Evolutionary conservation across 192 early-diverging fungal species (phyloP).

Genomic region (Podila verticillata): DNA sequence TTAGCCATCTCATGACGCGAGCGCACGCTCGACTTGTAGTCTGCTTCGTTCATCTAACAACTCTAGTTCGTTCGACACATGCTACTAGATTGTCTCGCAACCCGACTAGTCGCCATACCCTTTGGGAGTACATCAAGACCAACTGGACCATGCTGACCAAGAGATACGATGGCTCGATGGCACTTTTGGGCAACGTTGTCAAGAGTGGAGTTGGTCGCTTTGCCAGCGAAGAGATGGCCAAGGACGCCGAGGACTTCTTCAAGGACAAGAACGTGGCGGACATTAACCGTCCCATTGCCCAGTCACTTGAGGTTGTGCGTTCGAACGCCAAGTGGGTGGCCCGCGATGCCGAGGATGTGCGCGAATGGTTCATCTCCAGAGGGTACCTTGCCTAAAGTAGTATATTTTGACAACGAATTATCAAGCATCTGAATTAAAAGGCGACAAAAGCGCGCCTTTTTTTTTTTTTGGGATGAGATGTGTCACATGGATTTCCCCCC

Average conservation of each 20-base stretch:
- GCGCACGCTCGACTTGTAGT: background rate
- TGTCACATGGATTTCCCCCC: no score
- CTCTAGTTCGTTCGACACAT: constrained; percentile 2
- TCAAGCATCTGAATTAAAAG: background rate
- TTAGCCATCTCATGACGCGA: background rate
- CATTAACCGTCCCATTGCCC: constrained; percentile 73
- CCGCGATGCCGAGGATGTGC: constrained; percentile 67
- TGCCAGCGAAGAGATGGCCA: constrained; percentile 63
- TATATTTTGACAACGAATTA: background rate
- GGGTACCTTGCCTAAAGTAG: constrained; percentile 27
- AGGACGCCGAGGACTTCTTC: constrained; percentile 72
- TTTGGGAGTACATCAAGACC: constrained; percentile 76
- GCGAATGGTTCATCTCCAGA: constrained; percentile 52
- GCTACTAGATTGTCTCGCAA: constrained; percentile 63
- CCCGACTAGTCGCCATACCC: constrained; percentile 58
- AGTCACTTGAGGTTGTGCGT: constrained; percentile 76
- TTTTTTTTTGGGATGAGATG: background rate
- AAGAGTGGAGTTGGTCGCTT: constrained; percentile 57
- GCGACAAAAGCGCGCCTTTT: background rate
- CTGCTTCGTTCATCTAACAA: background rate
- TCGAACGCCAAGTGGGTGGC: constrained; percentile 66
- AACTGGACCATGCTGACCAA: constrained; percentile 66
- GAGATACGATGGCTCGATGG: constrained; percentile 63
- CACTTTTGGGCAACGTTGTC: constrained; percentile 57
- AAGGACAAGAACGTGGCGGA: constrained; percentile 69